These are phyloP conservation scores for Musa troglodytarum DNA, from an alignment of 176 grass and related monocot species.

Conservation along the genomic window DNA sequence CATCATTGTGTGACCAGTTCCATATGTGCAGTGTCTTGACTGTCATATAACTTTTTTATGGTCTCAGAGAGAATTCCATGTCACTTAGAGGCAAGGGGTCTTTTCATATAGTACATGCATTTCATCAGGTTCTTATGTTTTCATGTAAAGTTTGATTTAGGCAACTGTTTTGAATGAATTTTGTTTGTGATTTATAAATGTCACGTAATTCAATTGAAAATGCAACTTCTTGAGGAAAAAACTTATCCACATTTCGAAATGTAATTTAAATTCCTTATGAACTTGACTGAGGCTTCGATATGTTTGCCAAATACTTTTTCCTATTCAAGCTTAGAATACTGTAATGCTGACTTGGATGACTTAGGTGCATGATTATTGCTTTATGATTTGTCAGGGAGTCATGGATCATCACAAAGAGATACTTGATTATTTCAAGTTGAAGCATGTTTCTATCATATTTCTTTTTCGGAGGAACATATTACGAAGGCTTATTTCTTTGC, in stretches of 20 bases:
- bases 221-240: background rate
- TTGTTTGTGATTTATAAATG: too few species aligned
- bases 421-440: conserved; percentile 64
- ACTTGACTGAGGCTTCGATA: background rate
- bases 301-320: background rate
- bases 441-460: conserved; percentile 87
- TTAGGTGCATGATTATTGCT: conserved; percentile 1
- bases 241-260: background rate
- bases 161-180: too few species aligned
- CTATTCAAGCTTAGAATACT: background rate
- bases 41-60: too few species aligned
- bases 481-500: conserved; percentile 67
- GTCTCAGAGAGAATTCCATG: too few species aligned
- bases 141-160: too few species aligned
- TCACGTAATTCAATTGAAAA: too few species aligned
- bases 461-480: conserved; percentile 81
- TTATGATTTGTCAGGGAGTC: conserved; percentile 46
- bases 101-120: too few species aligned
- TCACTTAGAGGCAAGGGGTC: too few species aligned
- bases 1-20: too few species aligned
- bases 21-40: too few species aligned
- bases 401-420: conserved; percentile 55
- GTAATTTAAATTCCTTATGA: background rate
- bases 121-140: too few species aligned
- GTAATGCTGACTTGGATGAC: background rate